These are phyloP conservation scores for Tuber aestivum DNA, from an alignment of 495 filamentous ascomycete genomes.

Conservation along the genomic window DNA sequence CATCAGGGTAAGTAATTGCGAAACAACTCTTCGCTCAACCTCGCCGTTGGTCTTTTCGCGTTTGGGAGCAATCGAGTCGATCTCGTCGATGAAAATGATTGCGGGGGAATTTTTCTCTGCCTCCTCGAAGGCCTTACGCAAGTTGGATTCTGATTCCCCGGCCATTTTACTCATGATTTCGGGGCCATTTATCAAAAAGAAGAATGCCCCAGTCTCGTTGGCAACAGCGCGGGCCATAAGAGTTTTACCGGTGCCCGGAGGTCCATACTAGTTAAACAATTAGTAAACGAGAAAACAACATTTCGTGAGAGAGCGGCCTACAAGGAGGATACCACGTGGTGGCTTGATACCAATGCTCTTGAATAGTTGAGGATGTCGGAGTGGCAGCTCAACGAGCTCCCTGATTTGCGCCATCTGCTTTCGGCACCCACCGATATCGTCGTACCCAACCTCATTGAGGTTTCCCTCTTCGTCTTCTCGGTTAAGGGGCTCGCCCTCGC, in stretches of 20 bases:
- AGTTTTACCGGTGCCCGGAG: constrained; percentile 98
- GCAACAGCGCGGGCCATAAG: constrained; percentile 97
- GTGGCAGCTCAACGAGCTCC: constrained; percentile 93
- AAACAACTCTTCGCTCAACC: constrained; percentile 96
- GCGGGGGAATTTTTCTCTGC: constrained; percentile 99
- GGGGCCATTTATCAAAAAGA: constrained; percentile 96
- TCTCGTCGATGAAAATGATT: constrained; percentile 99
- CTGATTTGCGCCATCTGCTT: constrained; percentile 99
- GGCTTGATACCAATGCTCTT: constrained; percentile 99
- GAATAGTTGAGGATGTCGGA: constrained; percentile 96
- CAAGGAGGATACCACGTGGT: constrained; percentile 91
- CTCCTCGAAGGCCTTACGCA: constrained; percentile 97
- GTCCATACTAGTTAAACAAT: constrained; percentile 58
- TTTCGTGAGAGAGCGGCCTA: constrained; percentile 15
- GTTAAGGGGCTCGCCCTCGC: constrained; percentile 96
- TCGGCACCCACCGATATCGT: constrained; percentile 97
- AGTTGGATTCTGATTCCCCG: constrained; percentile 94
- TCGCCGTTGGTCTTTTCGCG: constrained; percentile 99
- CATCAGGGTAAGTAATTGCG: constrained; percentile 95
- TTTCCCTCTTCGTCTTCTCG: constrained; percentile 99
- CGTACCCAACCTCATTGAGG: constrained; percentile 96
- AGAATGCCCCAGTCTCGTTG: constrained; percentile 98
- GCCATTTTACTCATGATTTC: constrained; percentile 99
- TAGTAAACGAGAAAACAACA: constrained; percentile 1
- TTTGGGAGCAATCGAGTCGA: constrained; percentile 97